phyloP scores from a whole-genome alignment of 116 monocot species.

The Trichopus zeylanicus region DNA sequence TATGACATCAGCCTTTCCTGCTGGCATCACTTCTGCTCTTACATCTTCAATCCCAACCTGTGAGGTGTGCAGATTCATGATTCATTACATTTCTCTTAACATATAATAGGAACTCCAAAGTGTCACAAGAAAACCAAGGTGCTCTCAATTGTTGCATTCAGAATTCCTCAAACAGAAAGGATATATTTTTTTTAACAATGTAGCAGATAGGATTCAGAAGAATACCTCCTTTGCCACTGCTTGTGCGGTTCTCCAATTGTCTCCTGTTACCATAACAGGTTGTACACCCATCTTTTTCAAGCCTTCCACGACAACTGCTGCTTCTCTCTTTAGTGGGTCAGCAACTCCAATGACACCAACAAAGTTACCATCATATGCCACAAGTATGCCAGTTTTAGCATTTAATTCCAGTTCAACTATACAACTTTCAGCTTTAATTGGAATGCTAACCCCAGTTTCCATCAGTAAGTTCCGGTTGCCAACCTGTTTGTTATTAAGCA shows the following conservation, averaged over 20 bases:
- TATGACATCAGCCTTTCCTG: slow-evolving; percentile 77
- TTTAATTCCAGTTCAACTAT: slow-evolving; percentile 61
- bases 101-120: too few relatives aligned
- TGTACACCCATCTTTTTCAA: slow-evolving; percentile 81
- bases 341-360: slow-evolving; percentile 67
- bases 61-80: neutral
- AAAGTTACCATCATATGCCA: slow-evolving; percentile 62
- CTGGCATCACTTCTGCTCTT: slow-evolving; percentile 94
- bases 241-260: slow-evolving; percentile 87
- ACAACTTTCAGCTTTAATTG: slow-evolving; percentile 64
- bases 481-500: slow-evolving; percentile 38
- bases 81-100: too few relatives aligned
- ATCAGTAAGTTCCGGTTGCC: slow-evolving; percentile 68
- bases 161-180: too few relatives aligned
- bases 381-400: slow-evolving; percentile 83
- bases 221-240: slow-evolving; percentile 96
- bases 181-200: too few relatives aligned
- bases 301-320: slow-evolving; percentile 84
- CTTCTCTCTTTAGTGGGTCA: slow-evolving; percentile 94
- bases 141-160: too few relatives aligned
- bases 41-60: slow-evolving; percentile 93
- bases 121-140: too few relatives aligned
- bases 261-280: slow-evolving; percentile 94
- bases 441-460: slow-evolving; percentile 48
- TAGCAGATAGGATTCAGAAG: neutral